These are phyloP conservation scores for Litchi chinensis DNA, from an alignment of 345 rosid genomes.

Conservation along the genomic window DNA sequence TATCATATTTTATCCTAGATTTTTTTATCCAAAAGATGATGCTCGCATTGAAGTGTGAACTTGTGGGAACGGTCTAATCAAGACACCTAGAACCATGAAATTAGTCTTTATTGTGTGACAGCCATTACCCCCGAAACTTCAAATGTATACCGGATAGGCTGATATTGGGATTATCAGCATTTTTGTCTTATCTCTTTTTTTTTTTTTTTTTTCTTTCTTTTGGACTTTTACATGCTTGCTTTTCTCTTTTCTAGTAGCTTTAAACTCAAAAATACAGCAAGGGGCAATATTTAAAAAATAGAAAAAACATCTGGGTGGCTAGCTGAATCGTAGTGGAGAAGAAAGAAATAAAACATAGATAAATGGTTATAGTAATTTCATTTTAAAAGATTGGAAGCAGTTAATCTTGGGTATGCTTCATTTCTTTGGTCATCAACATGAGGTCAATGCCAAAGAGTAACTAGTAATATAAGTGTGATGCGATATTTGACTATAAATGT, in stretches of 20 bases:
- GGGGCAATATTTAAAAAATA: background rate
- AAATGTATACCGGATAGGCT: background rate
- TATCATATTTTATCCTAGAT: background rate
- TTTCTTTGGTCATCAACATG: background rate
- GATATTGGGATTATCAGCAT: slow-evolving; percentile 1
- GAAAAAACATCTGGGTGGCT: background rate
- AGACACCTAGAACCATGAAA: background rate
- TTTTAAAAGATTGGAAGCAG: slow-evolving; percentile 3
- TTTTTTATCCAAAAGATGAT: slow-evolving; percentile 9
- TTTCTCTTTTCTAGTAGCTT: background rate
- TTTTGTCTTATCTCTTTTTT: slow-evolving; percentile 9
- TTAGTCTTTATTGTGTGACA: slow-evolving; percentile 19
- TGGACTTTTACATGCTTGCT: slow-evolving; percentile 4
- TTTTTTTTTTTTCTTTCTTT: background rate
- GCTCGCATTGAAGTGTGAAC: background rate
- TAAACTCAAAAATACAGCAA: background rate
- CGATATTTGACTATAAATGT: background rate
- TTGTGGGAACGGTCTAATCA: slow-evolving; percentile 21
- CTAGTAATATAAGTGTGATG: background rate
- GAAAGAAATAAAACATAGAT: background rate
- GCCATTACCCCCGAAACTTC: slow-evolving; percentile 8
- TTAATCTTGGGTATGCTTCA: background rate
- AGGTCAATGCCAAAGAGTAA: background rate
- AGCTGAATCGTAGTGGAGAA: background rate
- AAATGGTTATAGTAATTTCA: background rate